phyloP scores from a whole-genome alignment of 306 rosid genomes.

The Castanea sativa region DNA sequence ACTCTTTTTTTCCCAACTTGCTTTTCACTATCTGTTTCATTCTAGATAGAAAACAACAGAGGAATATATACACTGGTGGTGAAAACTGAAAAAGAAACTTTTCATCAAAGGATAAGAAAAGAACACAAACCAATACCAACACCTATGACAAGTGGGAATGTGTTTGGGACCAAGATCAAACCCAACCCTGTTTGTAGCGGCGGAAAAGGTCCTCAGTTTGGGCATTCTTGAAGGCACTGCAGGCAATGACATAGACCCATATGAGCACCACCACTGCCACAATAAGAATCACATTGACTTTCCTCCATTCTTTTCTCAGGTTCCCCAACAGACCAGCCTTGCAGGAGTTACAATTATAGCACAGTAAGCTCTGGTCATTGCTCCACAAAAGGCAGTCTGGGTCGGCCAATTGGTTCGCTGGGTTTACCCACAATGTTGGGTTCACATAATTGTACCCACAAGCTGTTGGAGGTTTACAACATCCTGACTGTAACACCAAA shows the following conservation, averaged over 20 bases:
- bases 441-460: conserved; percentile 76
- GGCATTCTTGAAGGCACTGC: conserved; percentile 91
- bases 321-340: conserved; percentile 89
- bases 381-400: conserved; percentile 80
- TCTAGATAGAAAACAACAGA: background rate
- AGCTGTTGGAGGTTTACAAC: conserved; percentile 80
- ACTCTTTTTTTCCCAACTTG: background rate
- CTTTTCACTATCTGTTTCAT: background rate
- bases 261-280: conserved; percentile 72
- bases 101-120: background rate
- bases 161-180: conserved; percentile 32
- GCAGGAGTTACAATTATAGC: conserved; percentile 89
- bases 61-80: conserved; percentile 14
- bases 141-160: background rate
- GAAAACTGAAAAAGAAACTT: background rate
- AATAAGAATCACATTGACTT: conserved; percentile 68
- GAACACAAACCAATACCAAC: background rate
- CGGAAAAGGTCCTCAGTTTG: conserved; percentile 80
- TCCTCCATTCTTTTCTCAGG: conserved; percentile 86
- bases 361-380: conserved; percentile 77
- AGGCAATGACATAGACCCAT: conserved; percentile 80
- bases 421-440: conserved; percentile 79
- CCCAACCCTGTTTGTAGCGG: conserved; percentile 84
- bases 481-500: conserved; percentile 64
- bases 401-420: conserved; percentile 60